Conservation (phyloP, 352 stramenopile genomes). For the Globisporangium echinulatum region DNA sequence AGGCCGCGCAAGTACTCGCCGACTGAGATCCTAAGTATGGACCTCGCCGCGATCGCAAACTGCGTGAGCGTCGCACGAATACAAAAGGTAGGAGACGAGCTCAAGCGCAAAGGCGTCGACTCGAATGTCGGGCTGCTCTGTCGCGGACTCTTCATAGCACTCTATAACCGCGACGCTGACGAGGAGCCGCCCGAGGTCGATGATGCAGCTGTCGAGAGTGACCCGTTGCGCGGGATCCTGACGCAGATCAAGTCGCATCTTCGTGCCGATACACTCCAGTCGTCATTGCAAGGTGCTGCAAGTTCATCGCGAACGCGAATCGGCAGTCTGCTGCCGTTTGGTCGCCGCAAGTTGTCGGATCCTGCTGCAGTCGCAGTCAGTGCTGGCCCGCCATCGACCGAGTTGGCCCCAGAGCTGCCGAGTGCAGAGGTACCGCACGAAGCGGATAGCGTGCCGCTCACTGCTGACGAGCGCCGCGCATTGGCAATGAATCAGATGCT, state of each 20-base stretch:
- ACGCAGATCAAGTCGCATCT: constrained; percentile 48
- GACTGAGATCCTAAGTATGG: constrained; percentile 39
- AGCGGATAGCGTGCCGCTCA: neutral
- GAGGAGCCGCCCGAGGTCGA: constrained; percentile 24
- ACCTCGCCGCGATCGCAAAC: constrained; percentile 47
- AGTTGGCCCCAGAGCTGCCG: neutral
- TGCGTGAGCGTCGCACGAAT: constrained; percentile 27
- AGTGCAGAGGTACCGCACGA: neutral
- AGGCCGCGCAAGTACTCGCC: constrained; percentile 39
- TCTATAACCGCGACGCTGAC: constrained; percentile 52
- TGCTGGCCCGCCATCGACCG: neutral
- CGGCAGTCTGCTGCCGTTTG: constrained; percentile 7
- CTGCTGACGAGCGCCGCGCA: constrained; percentile 9
- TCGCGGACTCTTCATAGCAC: constrained; percentile 48
- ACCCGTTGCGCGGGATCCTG: constrained; percentile 36
- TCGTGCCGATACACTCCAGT: constrained; percentile 16
- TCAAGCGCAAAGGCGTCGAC: constrained; percentile 24
- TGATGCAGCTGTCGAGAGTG: constrained; percentile 1
- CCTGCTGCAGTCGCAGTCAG: neutral
- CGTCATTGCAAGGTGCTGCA: neutral
- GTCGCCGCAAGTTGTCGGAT: neutral
- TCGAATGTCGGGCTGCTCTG: constrained; percentile 31
- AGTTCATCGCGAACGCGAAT: constrained; percentile 1
- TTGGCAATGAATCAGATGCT: constrained; percentile 37
- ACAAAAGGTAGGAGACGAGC: constrained; percentile 21